Evolutionary conservation across 306 rosid genomes (phyloP).

Genomic region (Glycyrrhiza uralensis): DNA sequence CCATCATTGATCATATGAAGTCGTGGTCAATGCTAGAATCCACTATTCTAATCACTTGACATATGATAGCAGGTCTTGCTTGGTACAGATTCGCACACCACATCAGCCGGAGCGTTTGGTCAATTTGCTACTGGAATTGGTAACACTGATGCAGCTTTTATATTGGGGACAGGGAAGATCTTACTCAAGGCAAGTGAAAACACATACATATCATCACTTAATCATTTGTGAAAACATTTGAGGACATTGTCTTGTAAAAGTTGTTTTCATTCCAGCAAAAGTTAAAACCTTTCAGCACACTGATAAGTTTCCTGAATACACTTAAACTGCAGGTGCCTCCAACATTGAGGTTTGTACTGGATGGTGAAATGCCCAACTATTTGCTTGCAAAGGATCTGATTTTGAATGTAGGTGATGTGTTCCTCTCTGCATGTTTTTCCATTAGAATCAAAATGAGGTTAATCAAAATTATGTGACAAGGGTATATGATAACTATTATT

Average conservation of each 20-base stretch:
- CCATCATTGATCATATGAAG: not conserved
- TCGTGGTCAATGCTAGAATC: not conserved
- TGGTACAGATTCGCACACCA: slow-evolving; percentile 90
- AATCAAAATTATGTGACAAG: not conserved
- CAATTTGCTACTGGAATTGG: slow-evolving; percentile 88
- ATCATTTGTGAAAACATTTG: not conserved
- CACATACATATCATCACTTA: not conserved
- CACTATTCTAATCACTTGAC: not conserved
- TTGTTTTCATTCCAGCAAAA: not conserved
- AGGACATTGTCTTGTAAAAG: not conserved
- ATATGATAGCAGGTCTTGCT: slow-evolving; percentile 59
- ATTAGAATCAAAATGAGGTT: slow-evolving; percentile 3
- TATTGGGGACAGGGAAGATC: slow-evolving; percentile 76
- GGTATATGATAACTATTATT: not conserved
- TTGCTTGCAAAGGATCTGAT: slow-evolving; percentile 89
- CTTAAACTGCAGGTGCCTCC: slow-evolving; percentile 70
- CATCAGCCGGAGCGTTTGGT: slow-evolving; percentile 92
- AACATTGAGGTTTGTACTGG: slow-evolving; percentile 65
- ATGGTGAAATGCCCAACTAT: slow-evolving; percentile 84
- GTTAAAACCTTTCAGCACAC: not conserved
- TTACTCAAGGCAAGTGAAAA: slow-evolving; percentile 56
- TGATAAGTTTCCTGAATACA: not conserved
- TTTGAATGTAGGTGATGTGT: slow-evolving; percentile 56
- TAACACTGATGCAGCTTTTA: slow-evolving; percentile 83
- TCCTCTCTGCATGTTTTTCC: slow-evolving; percentile 1